These are phyloP conservation scores for Leccinum pachyderme DNA, from an alignment of 1,284 basidiomycete genomes.

Conservation along the genomic window DNA sequence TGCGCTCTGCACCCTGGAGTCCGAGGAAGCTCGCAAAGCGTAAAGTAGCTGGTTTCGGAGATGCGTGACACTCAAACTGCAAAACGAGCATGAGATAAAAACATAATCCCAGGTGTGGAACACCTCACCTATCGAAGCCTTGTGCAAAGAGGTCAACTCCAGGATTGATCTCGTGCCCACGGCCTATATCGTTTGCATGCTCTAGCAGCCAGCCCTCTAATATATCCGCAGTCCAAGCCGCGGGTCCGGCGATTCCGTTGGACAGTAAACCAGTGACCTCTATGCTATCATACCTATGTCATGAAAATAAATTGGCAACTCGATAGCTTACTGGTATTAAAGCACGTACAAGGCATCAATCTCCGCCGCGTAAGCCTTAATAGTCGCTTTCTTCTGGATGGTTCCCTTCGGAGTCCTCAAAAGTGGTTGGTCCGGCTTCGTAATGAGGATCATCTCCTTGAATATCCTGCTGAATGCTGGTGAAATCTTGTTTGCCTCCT, in stretches of 20 bases:
- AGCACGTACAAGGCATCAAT: constrained; percentile 21
- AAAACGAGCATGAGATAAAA: not conserved
- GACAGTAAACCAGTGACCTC: not conserved
- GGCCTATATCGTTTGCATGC: not conserved
- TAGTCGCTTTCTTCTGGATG: constrained; percentile 16
- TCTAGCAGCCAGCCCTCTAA: constrained; percentile 8
- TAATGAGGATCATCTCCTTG: constrained; percentile 26
- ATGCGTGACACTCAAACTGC: constrained; percentile 7
- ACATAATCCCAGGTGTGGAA: too few relatives aligned
- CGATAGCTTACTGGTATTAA: too few relatives aligned
- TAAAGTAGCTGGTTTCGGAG: constrained; percentile 2
- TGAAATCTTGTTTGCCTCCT: constrained; percentile 22
- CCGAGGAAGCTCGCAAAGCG: constrained; percentile 3
- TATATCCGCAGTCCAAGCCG: not conserved
- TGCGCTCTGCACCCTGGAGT: not conserved
- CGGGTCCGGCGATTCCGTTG: not conserved
- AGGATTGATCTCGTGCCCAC: not conserved
- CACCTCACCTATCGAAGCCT: constrained; percentile 14
- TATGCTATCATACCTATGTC: constrained; percentile 2
- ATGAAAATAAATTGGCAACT: not conserved
- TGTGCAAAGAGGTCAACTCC: constrained; percentile 9
- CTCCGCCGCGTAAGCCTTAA: constrained; percentile 19
- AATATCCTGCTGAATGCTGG: constrained; percentile 28
- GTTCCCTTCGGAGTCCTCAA: constrained; percentile 20
- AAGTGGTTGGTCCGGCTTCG: constrained; percentile 17